These are phyloP conservation scores for Vigna angularis DNA, from an alignment of 306 rosid genomes.

Conservation along the genomic window DNA sequence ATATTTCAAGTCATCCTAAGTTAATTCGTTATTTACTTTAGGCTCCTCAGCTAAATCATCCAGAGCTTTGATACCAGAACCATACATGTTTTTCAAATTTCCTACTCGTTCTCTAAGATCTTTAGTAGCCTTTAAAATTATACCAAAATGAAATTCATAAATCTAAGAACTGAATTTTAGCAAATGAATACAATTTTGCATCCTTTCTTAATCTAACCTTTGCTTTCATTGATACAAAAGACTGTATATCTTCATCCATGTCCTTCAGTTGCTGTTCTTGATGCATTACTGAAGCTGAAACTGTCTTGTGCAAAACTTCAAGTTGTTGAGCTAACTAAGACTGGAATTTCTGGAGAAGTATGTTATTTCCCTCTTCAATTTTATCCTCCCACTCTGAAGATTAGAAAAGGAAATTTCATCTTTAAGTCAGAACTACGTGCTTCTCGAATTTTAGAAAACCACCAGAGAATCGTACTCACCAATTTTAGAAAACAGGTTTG, in stretches of 20 bases:
- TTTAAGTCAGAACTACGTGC: neutral
- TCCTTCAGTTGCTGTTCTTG: constrained; percentile 88
- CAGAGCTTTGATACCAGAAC: constrained; percentile 83
- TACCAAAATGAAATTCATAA: constrained; percentile 35
- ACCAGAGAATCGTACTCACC: no score
- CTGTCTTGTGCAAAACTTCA: constrained; percentile 90
- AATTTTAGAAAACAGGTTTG: no score
- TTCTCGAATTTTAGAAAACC: no score
- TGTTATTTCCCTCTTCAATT: constrained; percentile 82
- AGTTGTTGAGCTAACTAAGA: constrained; percentile 90
- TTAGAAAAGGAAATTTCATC: constrained; percentile 38
- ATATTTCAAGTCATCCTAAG: constrained; percentile 77
- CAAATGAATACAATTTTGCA: constrained; percentile 26
- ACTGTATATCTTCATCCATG: constrained; percentile 95
- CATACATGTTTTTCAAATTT: constrained; percentile 76
- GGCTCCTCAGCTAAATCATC: constrained; percentile 84
- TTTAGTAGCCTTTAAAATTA: constrained; percentile 79
- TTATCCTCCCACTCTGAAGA: constrained; percentile 83
- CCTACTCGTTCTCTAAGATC: constrained; percentile 79
- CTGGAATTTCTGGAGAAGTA: constrained; percentile 78
- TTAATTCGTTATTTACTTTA: constrained; percentile 79
- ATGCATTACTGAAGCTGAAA: constrained; percentile 86
- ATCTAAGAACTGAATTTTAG: constrained; percentile 24
- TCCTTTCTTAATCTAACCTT: constrained; percentile 58
- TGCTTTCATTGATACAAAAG: constrained; percentile 82